These are phyloP conservation scores for Saussurea involucrata DNA, from an alignment of 129 eudicot genomes.

Conservation along the genomic window DNA sequence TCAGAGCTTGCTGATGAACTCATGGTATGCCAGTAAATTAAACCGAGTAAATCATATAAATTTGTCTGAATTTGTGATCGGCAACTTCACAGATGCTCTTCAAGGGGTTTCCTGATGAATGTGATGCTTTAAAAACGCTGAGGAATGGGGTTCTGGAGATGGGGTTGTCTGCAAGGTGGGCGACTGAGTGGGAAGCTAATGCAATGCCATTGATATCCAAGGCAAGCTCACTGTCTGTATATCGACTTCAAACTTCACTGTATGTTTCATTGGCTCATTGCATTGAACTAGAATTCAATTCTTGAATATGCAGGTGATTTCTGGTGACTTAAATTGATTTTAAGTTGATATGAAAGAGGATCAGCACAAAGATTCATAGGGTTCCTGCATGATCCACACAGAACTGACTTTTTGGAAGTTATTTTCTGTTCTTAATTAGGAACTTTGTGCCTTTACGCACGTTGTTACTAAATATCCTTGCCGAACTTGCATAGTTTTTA, in stretches of 20 bases:
- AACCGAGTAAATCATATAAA: background rate
- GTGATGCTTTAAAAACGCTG: constrained; percentile 52
- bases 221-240: constrained; percentile 41
- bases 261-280: background rate
- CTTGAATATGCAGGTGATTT: constrained; percentile 52
- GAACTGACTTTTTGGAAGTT: background rate
- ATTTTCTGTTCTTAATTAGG: background rate
- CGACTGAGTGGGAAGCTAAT: constrained; percentile 84
- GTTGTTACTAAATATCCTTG: background rate
- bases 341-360: background rate
- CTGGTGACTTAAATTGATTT: constrained; percentile 30
- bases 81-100: constrained; percentile 65
- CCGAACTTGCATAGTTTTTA: background rate
- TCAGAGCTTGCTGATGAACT: constrained; percentile 92
- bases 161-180: constrained; percentile 73
- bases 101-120: constrained; percentile 75
- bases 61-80: background rate
- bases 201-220: constrained; percentile 77
- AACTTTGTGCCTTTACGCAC: constrained; percentile 2
- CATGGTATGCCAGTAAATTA: constrained; percentile 47
- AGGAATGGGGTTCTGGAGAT: constrained; percentile 56
- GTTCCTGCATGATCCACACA: background rate
- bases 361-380: background rate
- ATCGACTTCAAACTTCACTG: background rate
- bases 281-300: background rate